Base-by-base conservation (phyloP, 257 asterid species). In the Lycium ferocissimum region DNA sequence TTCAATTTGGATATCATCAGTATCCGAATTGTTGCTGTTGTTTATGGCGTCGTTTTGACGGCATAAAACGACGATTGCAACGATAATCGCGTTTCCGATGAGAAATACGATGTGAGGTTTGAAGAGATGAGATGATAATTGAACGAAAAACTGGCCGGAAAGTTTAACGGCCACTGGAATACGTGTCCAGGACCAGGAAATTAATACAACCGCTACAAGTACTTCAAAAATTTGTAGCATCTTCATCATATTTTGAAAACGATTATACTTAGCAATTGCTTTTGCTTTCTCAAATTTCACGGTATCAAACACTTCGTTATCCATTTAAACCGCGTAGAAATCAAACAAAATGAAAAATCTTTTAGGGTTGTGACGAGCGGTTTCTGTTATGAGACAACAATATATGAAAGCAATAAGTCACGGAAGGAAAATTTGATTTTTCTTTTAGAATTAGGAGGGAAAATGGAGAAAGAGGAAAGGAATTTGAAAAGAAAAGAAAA, bases 101-200 rank as follows among this genome's bases (percentile, higher is more conserved):
- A 96, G 84, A 83, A 96, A 96, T 81, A 93, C 98, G 14, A 94
- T 89, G 92, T 90, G 98, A 87, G 93, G 94, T 82, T 94, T 95
- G 83, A 90, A 79, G n/a, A 94, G 69, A 72, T 83, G 89, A 4
- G 82, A 15, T 15, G 89, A 85, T 71, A 89, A 1, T 18, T 85
- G 84, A 2, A 87, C 40, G 56, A 86, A 20, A 80, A 47, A 26
- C 1, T 43, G 84, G 13, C 85, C 90, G 11, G 90, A 83, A 6
- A 89, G 2, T 57, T 79, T 85, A 73, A 89, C 1, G 0, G 82
- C 89, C 61, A 83, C 84, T 81, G 99, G 94, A 7, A 89, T 86
- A 26, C 91, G 90, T 59, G 92, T 86, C 57, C 97, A 88, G 10
- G 95, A 91, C 98, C 98, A 95, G 12, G 95, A 93, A 73, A 96